A percentile compares a stretch with the other conserved stretches of the same genome.
phyloP scores from a whole-genome alignment of 805 yeast species.

The Wickerhamiella slavikovae region DNA sequence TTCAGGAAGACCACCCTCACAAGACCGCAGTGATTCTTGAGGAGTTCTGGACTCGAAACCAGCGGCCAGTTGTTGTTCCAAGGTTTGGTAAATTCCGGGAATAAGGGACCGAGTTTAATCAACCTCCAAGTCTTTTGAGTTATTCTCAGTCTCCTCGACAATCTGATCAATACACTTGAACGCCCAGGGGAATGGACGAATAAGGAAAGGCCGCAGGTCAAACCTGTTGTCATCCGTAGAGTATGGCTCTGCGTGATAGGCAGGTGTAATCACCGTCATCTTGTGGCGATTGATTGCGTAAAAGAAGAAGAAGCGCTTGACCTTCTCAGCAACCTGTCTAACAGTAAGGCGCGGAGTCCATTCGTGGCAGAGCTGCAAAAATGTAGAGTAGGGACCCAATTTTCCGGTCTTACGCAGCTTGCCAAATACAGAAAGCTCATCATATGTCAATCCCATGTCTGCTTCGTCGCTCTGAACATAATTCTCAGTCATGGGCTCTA shows the following conservation, averaged over 20 bases:
- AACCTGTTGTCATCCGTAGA: constrained; percentile 96
- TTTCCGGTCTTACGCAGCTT: constrained; percentile 75
- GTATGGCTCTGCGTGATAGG: constrained; percentile 94
- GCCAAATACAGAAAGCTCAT: constrained; percentile 82
- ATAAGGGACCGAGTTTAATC: constrained; percentile 5
- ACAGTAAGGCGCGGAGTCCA: constrained; percentile 82
- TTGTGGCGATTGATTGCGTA: constrained; percentile 93
- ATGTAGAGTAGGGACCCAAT: constrained; percentile 94
- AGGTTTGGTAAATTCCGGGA: constrained; percentile 17
- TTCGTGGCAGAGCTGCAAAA: constrained; percentile 67
- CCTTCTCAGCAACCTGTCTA: constrained; percentile 74
- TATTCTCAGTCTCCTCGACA: constrained; percentile 23
- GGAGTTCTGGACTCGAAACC: constrained; percentile 19
- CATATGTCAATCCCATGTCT: constrained; percentile 97
- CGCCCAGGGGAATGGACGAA: constrained; percentile 84
- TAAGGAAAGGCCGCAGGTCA: constrained; percentile 88
- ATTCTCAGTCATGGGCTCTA: constrained; percentile 82
- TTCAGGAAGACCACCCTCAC: constrained; percentile 79
- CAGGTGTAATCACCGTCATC: constrained; percentile 92
- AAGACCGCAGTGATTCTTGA: constrained; percentile 36
- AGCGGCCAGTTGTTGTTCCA: constrained; percentile 14
- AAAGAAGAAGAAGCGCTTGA: constrained; percentile 76
- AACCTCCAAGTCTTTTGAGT: neutral
- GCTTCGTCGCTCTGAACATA: constrained; percentile 92
- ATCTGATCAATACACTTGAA: constrained; percentile 68